Evolutionary conservation across 495 filamentous ascomycete genomes (phyloP), one percentile per base, ranked within the genome.

Genomic region (Hypoxylon cercidicola): DNA sequence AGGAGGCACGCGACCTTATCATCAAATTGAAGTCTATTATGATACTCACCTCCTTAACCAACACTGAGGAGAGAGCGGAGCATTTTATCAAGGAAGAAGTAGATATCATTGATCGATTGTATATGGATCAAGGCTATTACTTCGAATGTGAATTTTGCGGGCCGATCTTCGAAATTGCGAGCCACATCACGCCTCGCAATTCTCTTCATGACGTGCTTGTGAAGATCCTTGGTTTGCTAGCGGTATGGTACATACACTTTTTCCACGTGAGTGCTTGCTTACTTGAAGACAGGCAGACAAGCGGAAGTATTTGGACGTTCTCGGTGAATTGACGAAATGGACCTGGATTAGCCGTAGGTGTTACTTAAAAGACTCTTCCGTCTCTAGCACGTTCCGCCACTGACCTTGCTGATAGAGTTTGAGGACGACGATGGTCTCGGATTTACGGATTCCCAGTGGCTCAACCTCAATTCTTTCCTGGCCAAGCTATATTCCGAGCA

Each of bases 401-500:
- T 54, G 12, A 61, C 34, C 13, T 48, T 46, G 15, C 5, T 4
- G 21, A 0, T 45, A 61, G 58, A 37, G 34, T 9, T 9, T 39
- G 8, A 49, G 3, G 10, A 11, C 34, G 11, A 12, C 34, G 34
- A 37, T 37, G 34, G 13, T n/a, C 34, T 37, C 34, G 4, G 15
- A 13, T 57, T 37, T n/a, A 61, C 48, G 0, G 41, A 45, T 23
- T 13, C 19, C n/a, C 19, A 55, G 11, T 62, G 59, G 59, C 3
- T 62, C 1, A 62, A 62, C 13, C 1, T 62, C 41, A 62, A 32
- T 23, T 55, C 49, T 12, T 62, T 62, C 11, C n/a, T 54, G 3
- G 58, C 59, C 3, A 41, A 9, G 15, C 23, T 48, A 0, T 12
- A 20, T 20, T 3, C 4, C 0, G 11, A 39, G 11, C 5, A 21